Percentiles rank a stretch among this genome's conserved stretches.
Evolutionary conservation across 345 rosid species (phyloP).

Genomic region (Gossypium arboreum): DNA sequence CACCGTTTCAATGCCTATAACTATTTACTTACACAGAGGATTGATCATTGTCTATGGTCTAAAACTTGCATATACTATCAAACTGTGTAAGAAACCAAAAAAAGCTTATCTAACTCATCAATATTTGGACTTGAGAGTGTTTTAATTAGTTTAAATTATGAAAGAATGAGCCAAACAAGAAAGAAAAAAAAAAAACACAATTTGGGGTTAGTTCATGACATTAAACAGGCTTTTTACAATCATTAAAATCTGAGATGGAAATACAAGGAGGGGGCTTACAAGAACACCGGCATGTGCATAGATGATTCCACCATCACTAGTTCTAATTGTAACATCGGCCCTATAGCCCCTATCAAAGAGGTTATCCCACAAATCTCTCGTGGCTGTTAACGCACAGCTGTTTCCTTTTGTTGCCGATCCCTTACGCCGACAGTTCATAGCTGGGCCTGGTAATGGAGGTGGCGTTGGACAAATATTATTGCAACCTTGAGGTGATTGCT

Average conservation of each 20-base stretch:
- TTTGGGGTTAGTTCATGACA: not conserved
- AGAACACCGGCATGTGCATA: slow-evolving; percentile 69
- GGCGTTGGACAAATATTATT: slow-evolving; percentile 36
- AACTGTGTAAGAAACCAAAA: no score
- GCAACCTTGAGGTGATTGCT: slow-evolving; percentile 5
- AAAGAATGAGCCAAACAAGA: not conserved
- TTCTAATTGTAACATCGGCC: slow-evolving; percentile 58
- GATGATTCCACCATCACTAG: slow-evolving; percentile 48
- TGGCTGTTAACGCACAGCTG: slow-evolving; percentile 30
- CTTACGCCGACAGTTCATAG: slow-evolving; percentile 20
- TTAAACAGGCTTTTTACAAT: not conserved
- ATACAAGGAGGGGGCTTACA: slow-evolving; percentile 37
- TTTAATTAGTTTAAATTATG: not conserved
- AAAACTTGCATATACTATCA: not conserved
- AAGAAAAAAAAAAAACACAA: not conserved
- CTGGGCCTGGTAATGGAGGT: slow-evolving; percentile 49
- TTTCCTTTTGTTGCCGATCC: slow-evolving; percentile 21
- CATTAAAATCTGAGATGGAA: not conserved
- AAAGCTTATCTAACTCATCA: not conserved
- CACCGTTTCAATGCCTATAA: not conserved
- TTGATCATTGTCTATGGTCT: not conserved
- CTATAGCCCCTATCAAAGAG: slow-evolving; percentile 68
- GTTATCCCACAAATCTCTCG: slow-evolving; percentile 60
- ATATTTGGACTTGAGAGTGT: no score
- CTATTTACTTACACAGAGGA: not conserved